phyloP scores from a whole-genome alignment of 148 eudicot species.

The Dysphania ambrosioides region DNA sequence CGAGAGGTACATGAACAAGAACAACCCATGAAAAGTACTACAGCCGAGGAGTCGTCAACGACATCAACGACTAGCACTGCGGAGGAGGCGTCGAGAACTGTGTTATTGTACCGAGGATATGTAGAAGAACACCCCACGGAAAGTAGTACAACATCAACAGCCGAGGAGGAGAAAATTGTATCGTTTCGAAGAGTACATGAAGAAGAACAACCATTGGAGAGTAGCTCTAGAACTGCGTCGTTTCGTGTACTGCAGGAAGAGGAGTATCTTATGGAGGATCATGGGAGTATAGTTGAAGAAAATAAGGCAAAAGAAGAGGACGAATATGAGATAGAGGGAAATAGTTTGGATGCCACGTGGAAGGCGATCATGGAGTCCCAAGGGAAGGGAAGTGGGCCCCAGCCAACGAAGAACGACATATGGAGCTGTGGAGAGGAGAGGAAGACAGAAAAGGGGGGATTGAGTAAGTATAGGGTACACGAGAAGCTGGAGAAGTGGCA shows the following conservation, averaged over 20 bases:
- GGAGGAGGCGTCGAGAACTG: too few species aligned
- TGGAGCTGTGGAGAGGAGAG: constrained; percentile 21
- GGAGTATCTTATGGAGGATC: neutral
- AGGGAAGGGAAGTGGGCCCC: constrained; percentile 17
- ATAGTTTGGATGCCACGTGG: constrained; percentile 60
- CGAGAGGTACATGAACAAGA: neutral
- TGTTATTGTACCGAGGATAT: too few species aligned
- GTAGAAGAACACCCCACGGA: too few species aligned
- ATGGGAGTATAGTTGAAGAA: too few species aligned
- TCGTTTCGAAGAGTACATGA: too few species aligned
- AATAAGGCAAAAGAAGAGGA: too few species aligned
- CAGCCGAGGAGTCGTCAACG: too few species aligned
- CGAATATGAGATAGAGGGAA: constrained; percentile 1
- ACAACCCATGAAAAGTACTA: too few species aligned
- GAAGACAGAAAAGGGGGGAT: neutral
- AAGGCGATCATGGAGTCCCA: constrained; percentile 47
- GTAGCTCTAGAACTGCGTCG: too few species aligned
- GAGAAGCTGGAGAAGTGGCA: constrained; percentile 54
- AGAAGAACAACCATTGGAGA: too few species aligned
- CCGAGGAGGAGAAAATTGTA: constrained; percentile 8
- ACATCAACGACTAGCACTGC: too few species aligned
- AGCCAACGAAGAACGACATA: constrained; percentile 43
- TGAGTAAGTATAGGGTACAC: neutral
- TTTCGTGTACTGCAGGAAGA: too few species aligned
- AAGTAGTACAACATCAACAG: neutral